Base-by-base conservation (phyloP, 306 rosid species). In the Begonia peltatifolia region DNA sequence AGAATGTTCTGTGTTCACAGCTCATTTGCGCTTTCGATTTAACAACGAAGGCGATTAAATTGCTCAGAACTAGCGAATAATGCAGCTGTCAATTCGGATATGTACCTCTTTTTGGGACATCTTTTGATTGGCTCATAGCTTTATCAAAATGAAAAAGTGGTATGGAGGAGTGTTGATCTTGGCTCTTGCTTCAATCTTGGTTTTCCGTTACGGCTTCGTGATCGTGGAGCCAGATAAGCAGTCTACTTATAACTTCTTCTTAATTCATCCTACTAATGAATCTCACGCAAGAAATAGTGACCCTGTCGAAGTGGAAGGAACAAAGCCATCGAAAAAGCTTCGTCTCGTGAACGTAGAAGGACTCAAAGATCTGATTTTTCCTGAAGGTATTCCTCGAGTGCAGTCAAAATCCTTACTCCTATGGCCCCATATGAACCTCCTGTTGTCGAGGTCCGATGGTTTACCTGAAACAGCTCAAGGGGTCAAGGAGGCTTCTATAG, bases 401-500 rank as follows among this genome's bases (percentile, higher is more conserved):
- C 84, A 64, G 52, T 68, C 67, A 13, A 73, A 69, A 54, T 62
- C 79, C 53, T 68, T 88, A 80, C 87, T 73, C 59, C 71, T 71
- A 53, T 89, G 97, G 95, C 58, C 66, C 66, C 73, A 64, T 61
- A 54, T 89, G 76, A 77, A 46, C 41, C 48, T 66, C 60, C 58
- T 89, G 56, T 73, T 89, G 46, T 77, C 90, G 2, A 76, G 97
- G 72, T 74, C 87, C 3, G 97, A 89, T 66, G 68, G 84, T 70
- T 73, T 89, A 72, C 84, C 89, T 50, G 93, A 74, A 62, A 78
- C 88, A 18, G 74, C 71, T 66, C 87, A 78, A 72, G 95, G 97
- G 70, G 81, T 89, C 41, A 80, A 78, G 70, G 95, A 89, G 80
- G 97, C 95, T 51, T 82, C 93, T 41, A 59, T 74, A 25, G 93